Evolutionary conservation across 345 rosid genomes (phyloP).

Genomic region (Linum usitatissimum): DNA sequence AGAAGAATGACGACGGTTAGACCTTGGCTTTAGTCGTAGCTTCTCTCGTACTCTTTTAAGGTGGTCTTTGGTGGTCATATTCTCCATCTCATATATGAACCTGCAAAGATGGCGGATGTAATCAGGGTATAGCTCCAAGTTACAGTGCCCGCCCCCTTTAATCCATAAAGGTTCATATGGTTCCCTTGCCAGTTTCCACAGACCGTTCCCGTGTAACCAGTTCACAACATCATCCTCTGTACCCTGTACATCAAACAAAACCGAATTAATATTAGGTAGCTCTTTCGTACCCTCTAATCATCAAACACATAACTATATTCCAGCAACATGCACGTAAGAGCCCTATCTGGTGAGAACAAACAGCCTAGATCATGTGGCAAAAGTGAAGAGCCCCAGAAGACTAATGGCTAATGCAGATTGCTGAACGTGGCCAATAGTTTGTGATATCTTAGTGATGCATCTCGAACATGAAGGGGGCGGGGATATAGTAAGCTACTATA

Average conservation of each 20-base stretch:
- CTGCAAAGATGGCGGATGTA: slow-evolving; percentile 75
- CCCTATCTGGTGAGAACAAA: no score
- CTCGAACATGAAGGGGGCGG: no score
- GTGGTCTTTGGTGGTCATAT: slow-evolving; percentile 46
- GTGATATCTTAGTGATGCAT: no score
- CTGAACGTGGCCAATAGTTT: no score
- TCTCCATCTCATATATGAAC: slow-evolving; percentile 89
- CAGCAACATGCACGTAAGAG: no score
- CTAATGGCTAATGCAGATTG: no score
- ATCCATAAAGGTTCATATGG: slow-evolving; percentile 96
- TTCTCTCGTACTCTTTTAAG: slow-evolving; percentile 65
- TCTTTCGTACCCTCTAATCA: no score
- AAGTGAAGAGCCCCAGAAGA: no score
- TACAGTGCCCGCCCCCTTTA: slow-evolving; percentile 98
- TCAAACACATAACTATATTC: no score
- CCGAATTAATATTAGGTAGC: not conserved
- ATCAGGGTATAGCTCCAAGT: slow-evolving; percentile 90
- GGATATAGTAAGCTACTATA: no score
- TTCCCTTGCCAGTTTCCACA: slow-evolving; percentile 85
- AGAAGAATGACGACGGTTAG: not conserved
- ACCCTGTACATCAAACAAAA: slow-evolving; percentile 41
- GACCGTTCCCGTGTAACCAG: slow-evolving; percentile 87
- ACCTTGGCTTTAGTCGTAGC: slow-evolving; percentile 32
- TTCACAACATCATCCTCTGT: slow-evolving; percentile 96
- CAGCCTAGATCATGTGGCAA: no score